These are phyloP conservation scores for Vaccinium corymbosum DNA, from an alignment of 148 eudicot genomes.

Conservation along the genomic window DNA sequence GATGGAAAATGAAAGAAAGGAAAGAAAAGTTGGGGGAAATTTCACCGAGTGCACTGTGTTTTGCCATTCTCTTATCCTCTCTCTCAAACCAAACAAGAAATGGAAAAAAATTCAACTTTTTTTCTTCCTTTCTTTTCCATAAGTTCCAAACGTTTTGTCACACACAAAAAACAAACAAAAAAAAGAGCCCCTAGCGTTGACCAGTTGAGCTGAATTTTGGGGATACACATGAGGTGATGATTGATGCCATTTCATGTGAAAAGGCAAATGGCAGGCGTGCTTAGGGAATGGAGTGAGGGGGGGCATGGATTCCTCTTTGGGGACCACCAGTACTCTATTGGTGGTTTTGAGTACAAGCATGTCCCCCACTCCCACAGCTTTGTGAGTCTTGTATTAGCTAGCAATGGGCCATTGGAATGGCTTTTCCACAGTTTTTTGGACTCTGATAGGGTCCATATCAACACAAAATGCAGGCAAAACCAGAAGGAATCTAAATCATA, in stretches of 20 bases:
- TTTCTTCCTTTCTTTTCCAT: no score
- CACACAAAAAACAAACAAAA: no score
- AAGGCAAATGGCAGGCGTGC: slow-evolving; percentile 26
- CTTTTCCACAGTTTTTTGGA: not conserved
- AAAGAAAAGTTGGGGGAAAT: no score
- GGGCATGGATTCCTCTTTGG: slow-evolving; percentile 4
- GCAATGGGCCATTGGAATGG: not conserved
- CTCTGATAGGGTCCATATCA: not conserved
- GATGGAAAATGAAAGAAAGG: no score
- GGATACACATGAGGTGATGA: slow-evolving; percentile 44
- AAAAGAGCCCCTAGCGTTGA: not conserved
- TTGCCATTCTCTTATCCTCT: no score
- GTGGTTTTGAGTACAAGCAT: slow-evolving; percentile 3
- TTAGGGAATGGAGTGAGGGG: slow-evolving; percentile 15
- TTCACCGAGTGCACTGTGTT: no score
- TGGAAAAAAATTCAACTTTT: no score
- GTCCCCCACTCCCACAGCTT: slow-evolving; percentile 15
- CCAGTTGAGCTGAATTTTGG: slow-evolving; percentile 8
- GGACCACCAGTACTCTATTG: slow-evolving; percentile 11
- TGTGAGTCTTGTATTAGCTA: not conserved
- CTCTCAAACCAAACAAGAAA: no score
- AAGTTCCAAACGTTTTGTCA: no score
- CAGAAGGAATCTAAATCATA: no score
- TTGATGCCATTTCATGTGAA: slow-evolving; percentile 32
- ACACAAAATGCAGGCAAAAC: not conserved